Evolutionary conservation across 768 basidiomycete species (phyloP).

Genomic region (Amanita muscaria): DNA sequence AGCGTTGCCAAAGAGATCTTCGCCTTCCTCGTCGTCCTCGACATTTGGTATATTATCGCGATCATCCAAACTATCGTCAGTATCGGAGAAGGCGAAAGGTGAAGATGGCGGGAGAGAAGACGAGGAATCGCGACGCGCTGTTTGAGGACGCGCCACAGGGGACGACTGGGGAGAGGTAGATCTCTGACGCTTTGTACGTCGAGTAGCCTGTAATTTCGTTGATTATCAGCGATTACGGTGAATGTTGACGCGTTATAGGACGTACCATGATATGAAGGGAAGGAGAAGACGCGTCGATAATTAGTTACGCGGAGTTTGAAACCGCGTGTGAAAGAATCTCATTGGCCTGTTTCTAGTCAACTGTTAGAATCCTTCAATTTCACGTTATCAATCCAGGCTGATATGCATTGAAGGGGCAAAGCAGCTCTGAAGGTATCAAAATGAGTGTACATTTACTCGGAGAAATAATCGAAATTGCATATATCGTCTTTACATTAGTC

Average conservation of each 20-base stretch:
- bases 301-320: constrained; percentile 36
- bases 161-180: constrained; percentile 49
- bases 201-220: constrained; percentile 15
- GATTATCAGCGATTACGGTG: not conserved
- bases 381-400: no score
- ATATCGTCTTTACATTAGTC: no score
- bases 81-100: constrained; percentile 79
- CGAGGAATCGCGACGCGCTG: constrained; percentile 46
- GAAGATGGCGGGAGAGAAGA: constrained; percentile 84
- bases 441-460: no score
- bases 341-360: no score
- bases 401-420: no score
- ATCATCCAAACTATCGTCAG: constrained; percentile 72
- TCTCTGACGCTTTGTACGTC: constrained; percentile 55
- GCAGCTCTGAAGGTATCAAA: no score
- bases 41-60: constrained; percentile 56
- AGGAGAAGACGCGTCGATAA: constrained; percentile 10
- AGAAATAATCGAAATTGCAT: no score
- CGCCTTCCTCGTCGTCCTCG: constrained; percentile 77
- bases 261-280: constrained; percentile 30
- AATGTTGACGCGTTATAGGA: not conserved
- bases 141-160: constrained; percentile 31
- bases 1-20: constrained; percentile 86
- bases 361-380: no score
- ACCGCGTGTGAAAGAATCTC: constrained; percentile 9